Percentiles rank a stretch among this genome's conserved stretches.
Evolutionary conservation across 805 yeast genomes (phyloP).

Genomic region (Komagataella kurtzmanii): DNA sequence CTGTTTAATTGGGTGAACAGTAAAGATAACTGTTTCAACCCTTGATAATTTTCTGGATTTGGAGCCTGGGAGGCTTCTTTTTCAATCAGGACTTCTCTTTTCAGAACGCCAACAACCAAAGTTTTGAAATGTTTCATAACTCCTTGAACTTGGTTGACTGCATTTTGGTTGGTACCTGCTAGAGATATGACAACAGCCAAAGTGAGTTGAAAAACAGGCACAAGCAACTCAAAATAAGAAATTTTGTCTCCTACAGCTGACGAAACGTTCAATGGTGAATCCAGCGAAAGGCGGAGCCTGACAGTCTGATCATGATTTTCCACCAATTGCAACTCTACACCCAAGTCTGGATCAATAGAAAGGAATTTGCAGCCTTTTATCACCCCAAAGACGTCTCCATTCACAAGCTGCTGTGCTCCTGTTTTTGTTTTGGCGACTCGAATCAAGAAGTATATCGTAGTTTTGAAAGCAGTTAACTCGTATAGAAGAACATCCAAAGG

Average conservation of each 20-base stretch:
- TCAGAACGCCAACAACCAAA: conserved; percentile 37
- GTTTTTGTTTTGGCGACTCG: conserved; percentile 62
- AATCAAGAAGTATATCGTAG: conserved; percentile 53
- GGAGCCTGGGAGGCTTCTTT: conserved; percentile 5
- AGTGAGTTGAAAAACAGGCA: conserved; percentile 64
- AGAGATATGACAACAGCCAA: conserved; percentile 55
- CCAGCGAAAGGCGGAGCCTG: conserved; percentile 34
- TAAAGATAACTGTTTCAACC: conserved; percentile 10
- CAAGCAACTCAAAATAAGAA: conserved; percentile 52
- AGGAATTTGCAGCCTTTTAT: conserved; percentile 45
- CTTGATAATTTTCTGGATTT: conserved; percentile 5
- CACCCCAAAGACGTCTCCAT: conserved; percentile 56
- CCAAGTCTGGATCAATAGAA: conserved; percentile 67
- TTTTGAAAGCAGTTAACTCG: conserved; percentile 67
- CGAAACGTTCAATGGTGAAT: conserved; percentile 30
- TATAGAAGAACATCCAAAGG: conserved; percentile 44
- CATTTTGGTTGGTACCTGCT: conserved; percentile 61
- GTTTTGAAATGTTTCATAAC: conserved; percentile 39
- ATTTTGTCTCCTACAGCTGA: conserved; percentile 10
- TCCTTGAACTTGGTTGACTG: conserved; percentile 36
- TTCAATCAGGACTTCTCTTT: conserved; percentile 14
- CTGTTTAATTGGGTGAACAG: conserved; percentile 16
- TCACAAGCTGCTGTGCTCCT: conserved; percentile 70
- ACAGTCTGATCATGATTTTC: conserved; percentile 17
- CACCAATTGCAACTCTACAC: conserved; percentile 38